Evolutionary conservation across 2,329 filamentous ascomycete species (phyloP).

Genomic region (Arthroderma sp.): DNA sequence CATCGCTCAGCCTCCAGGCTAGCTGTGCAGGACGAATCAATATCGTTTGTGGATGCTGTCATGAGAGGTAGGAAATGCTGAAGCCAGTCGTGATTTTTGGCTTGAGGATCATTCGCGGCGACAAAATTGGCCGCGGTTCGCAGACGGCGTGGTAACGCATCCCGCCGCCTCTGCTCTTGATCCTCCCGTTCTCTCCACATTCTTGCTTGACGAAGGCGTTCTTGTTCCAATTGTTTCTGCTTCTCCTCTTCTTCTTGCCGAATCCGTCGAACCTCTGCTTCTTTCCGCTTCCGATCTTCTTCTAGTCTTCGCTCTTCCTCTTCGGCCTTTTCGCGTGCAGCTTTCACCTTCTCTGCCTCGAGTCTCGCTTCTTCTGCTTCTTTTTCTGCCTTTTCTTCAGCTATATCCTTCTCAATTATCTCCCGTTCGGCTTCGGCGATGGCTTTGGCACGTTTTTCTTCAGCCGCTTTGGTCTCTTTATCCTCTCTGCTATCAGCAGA

Average conservation of each 20-base stretch:
- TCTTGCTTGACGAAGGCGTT: slow-evolving; percentile 30
- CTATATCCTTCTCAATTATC: slow-evolving; percentile 8
- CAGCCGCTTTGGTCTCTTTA: slow-evolving; percentile 11
- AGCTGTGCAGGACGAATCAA: slow-evolving; percentile 26
- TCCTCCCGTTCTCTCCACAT: slow-evolving; percentile 32
- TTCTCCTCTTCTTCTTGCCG: slow-evolving; percentile 36
- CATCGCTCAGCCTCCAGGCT: slow-evolving; percentile 32
- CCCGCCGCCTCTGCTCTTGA: slow-evolving; percentile 32
- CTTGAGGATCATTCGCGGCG: slow-evolving; percentile 29
- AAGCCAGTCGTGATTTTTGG: slow-evolving; percentile 31
- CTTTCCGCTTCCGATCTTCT: slow-evolving; percentile 22
- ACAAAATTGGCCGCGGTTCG: slow-evolving; percentile 33
- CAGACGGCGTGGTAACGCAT: slow-evolving; percentile 33
- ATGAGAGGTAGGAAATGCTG: slow-evolving; percentile 34
- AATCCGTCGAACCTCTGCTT: slow-evolving; percentile 28
- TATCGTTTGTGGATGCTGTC: slow-evolving; percentile 30
- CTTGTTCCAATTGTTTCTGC: slow-evolving; percentile 29
- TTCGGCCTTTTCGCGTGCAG: slow-evolving; percentile 29
- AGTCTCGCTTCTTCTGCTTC: slow-evolving; percentile 18
- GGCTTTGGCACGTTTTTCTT: slow-evolving; percentile 5
- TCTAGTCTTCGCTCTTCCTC: slow-evolving; percentile 17
- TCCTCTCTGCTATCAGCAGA: slow-evolving; percentile 5
- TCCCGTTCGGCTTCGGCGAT: slow-evolving; percentile 11
- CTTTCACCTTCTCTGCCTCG: slow-evolving; percentile 20
- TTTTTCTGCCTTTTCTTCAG: slow-evolving; percentile 14